Evolutionary conservation across 2,329 filamentous ascomycete species (phyloP), one percentile per base, ranked within the genome.

Genomic region (Tetracladium maxilliforme): DNA sequence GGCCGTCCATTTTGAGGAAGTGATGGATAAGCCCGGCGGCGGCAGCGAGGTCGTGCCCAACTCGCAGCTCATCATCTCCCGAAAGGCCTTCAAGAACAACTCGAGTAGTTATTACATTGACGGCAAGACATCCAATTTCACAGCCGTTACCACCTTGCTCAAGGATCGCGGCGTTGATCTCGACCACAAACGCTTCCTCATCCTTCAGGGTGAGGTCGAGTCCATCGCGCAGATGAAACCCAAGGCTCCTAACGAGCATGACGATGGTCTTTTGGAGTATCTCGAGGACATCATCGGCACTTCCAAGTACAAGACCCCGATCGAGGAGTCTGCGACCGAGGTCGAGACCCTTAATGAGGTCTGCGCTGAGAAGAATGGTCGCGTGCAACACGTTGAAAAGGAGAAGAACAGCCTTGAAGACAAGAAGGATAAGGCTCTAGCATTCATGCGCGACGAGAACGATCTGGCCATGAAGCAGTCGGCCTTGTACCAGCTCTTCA

Each of bases 221-320:
- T 94, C 87, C 0, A 98, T 98, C 45, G 87, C 90, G 6, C 90
- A 95, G 52, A 98, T 98, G 90, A 98, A 98, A 52, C 66, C 92
- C 11, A 98, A 98, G 50, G 90, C 92, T 4, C 75, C 68, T 21
- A 87, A 82, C 39, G 90, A 98, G 48, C 87, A 95, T 43, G 90
- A 98, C 32, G 90, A 98, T 42, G 90, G 90, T 9, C 66, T 98
- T 4, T 63, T 98, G 11, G 90, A 98, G 49, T 98, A 98, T 36
- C 69, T 98, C 0, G 90, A 98, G 48, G 90, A 98, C 43, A 98
- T 98, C 33, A 95, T 98, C 40, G 90, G 92, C 33, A 98, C 90
- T 0, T 95, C 90, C 6, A 94, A 93, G 48, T 98, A 98, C 58
- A 98, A 98, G 55, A 70, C 79, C 1, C 87, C 90, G 0, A 98